A percentile compares a stretch with the other conserved stretches of the same genome.
Evolutionary conservation across 768 basidiomycete genomes (phyloP).

Genomic region (Lactifluus piperatus): DNA sequence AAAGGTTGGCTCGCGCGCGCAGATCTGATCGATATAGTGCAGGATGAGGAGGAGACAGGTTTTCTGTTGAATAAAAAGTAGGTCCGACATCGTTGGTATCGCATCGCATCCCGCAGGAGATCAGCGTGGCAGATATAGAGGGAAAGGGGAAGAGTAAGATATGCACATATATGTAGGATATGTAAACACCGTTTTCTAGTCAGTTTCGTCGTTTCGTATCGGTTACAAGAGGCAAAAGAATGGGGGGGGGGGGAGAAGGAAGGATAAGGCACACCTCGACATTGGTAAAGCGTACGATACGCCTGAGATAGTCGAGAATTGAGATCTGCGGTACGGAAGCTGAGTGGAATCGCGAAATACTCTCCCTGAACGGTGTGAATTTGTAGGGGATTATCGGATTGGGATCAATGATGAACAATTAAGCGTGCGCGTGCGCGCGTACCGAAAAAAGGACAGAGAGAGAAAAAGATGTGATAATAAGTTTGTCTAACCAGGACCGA

Average conservation of each 20-base stretch:
- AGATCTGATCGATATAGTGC: conserved; percentile 92
- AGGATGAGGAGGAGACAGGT: conserved; percentile 74
- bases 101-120: background rate
- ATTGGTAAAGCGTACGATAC: conserved; percentile 92
- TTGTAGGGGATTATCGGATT: background rate
- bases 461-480: background rate
- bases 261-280: conserved; percentile 60
- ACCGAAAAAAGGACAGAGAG: background rate
- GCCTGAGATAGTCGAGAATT: conserved; percentile 86
- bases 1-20: conserved; percentile 77
- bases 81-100: background rate
- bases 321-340: conserved; percentile 81
- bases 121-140: background rate
- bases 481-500: conserved; percentile 11
- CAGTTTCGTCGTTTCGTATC: background rate
- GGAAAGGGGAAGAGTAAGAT: no score
- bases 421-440: no score
- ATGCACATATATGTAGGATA: background rate
- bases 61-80: conserved; percentile 37
- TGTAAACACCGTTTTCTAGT: background rate
- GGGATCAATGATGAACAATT: background rate
- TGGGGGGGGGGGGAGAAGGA: background rate
- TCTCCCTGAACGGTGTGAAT: conserved; percentile 43
- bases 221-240: no score
- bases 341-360: conserved; percentile 94